These are phyloP conservation scores for Blastobotrys petasosporus DNA, from an alignment of 1,139 yeast species.

Conservation along the genomic window DNA sequence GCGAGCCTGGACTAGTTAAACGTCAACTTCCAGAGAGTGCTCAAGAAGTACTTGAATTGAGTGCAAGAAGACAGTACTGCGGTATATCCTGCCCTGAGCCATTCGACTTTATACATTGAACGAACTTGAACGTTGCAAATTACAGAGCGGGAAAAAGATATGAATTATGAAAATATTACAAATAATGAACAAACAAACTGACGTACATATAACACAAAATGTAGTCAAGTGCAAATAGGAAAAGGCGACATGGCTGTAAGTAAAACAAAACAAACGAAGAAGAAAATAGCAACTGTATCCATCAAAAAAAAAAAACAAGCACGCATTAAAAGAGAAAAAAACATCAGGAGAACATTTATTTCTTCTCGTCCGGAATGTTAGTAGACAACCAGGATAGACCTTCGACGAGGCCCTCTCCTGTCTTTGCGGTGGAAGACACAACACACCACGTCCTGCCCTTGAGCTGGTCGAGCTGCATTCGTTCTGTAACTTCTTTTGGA, in stretches of 20 bases:
- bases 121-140: no score
- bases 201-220: no score
- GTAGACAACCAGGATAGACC: slow-evolving; percentile 83
- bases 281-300: background rate
- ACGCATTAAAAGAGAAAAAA: background rate
- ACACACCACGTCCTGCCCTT: slow-evolving; percentile 90
- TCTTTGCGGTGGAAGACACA: slow-evolving; percentile 83
- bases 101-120: slow-evolving; percentile 2
- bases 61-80: slow-evolving; percentile 28
- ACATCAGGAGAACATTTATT: slow-evolving; percentile 12
- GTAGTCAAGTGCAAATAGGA: no score
- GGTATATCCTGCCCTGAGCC: slow-evolving; percentile 26
- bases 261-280: background rate
- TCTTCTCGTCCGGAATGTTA: slow-evolving; percentile 44
- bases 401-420: slow-evolving; percentile 87
- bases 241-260: no score
- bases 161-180: no score
- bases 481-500: slow-evolving; percentile 84
- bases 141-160: no score
- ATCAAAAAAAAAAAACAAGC: background rate
- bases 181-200: no score
- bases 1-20: slow-evolving; percentile 25
- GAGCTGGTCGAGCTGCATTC: slow-evolving; percentile 74
- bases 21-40: slow-evolving; percentile 35
- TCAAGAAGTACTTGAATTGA: slow-evolving; percentile 31